Evolutionary conservation across 2,329 filamentous ascomycete genomes (phyloP), one percentile per base, ranked within the genome.

Genomic region (Escovopsis sp.): DNA sequence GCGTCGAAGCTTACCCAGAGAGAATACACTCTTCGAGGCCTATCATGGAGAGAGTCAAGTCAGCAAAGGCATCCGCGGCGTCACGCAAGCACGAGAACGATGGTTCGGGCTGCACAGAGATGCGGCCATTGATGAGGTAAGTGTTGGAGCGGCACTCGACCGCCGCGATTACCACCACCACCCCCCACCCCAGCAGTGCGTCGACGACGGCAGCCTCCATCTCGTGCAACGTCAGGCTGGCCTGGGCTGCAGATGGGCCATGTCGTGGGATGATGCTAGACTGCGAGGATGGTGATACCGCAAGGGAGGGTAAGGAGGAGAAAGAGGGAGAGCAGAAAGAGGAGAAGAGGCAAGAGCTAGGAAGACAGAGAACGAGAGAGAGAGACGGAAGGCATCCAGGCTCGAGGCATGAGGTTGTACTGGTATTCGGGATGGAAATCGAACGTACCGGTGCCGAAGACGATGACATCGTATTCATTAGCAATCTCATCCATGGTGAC

Each of bases 21-120:
- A 98, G 82, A 56, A 98, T 90, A 66, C 90, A 98, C 76, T 98
- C 90, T 45, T 88, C 96, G 72, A 98, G 65, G 57, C 90, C 88
- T 93, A 52, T 12, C 39, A 28, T 31, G 37, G 16, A 25, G 34
- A n/a, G 29, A 32, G 31, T 27, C 35, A 16, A 26, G 31, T 37
- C 33, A 31, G 15, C 16, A 35, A 31, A 27, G 13, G 21, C 21
- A 10, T 23, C 21, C 21, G 21, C 10, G 21, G 6, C 21, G 21
- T 23, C 6, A 5, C 21, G 21, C 11, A n/a, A 14, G 16, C 13
- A 29, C 12, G 8, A n/a, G 28, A 26, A 29, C 30, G 19, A 33
- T 35, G 28, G 21, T 18, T 17, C 11, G 9, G 19, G 33, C 16
- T 18, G 12, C 19, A 27, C 16, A 23, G n/a, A 18, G 29, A 34